phyloP scores from a whole-genome alignment of 2,329 filamentous ascomycete species.

The Lecanicillium sp. region DNA sequence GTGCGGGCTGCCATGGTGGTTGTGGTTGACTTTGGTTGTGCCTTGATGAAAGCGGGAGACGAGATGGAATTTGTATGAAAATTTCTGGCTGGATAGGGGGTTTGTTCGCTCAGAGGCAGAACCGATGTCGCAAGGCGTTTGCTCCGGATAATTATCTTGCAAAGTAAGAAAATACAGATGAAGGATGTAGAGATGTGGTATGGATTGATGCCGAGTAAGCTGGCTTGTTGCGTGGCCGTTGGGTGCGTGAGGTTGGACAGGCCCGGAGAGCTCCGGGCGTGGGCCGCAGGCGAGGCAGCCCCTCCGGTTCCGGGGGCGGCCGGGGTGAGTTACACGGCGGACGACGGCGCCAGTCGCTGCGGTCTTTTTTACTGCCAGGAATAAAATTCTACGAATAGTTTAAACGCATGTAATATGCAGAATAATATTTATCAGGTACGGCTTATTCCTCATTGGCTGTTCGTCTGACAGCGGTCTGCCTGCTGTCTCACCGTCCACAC shows the following conservation, averaged over 20 bases:
- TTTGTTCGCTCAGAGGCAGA: too few relatives aligned
- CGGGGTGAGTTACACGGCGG: neutral
- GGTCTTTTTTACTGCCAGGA: too few relatives aligned
- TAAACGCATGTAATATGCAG: too few relatives aligned
- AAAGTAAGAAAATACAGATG: neutral
- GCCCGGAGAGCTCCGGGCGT: conserved; percentile 3
- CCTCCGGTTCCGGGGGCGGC: conserved; percentile 11
- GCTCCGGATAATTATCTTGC: conserved; percentile 5
- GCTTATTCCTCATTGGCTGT: too few relatives aligned
- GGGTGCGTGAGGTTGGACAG: neutral
- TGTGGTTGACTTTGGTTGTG: neutral
- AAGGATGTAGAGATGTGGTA: neutral
- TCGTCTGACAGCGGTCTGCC: too few relatives aligned
- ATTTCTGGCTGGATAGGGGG: too few relatives aligned
- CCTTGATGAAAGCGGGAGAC: neutral
- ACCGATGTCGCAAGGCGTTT: too few relatives aligned
- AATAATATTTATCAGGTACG: too few relatives aligned
- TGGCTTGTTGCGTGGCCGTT: neutral
- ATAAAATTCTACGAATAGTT: too few relatives aligned
- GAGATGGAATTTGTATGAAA: neutral
- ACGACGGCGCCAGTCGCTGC: conserved; percentile 6
- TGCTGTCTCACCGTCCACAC: too few relatives aligned
- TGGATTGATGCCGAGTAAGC: neutral
- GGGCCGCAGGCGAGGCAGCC: neutral
- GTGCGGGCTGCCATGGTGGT: conserved; percentile 1